A percentile compares a stretch with the other conserved stretches of the same genome.
phyloP scores from a whole-genome alignment of 441 rosid species.

The Brassica hybrid region DNA sequence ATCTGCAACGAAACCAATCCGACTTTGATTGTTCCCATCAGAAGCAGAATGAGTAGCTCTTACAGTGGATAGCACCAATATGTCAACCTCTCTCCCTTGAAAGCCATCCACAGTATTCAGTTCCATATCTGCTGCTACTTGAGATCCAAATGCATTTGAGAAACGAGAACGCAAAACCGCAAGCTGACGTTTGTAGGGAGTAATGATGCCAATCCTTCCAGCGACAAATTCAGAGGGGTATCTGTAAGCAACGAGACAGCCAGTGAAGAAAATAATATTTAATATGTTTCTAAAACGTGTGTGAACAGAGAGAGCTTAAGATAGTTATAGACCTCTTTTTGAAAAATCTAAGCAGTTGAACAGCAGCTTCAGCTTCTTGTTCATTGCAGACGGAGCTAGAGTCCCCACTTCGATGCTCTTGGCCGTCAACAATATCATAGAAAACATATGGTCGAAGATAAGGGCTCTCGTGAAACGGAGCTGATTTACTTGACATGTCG shows the following conservation, averaged over 20 bases:
- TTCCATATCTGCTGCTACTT: conserved; percentile 80
- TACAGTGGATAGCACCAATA: conserved; percentile 91
- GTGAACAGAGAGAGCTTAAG: not conserved
- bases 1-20: conserved; percentile 96
- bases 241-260: conserved; percentile 48
- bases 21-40: conserved; percentile 54
- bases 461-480: conserved; percentile 69
- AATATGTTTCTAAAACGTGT: not conserved
- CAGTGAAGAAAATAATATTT: conserved; percentile 24
- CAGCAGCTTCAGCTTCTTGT: conserved; percentile 92
- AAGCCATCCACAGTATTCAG: conserved; percentile 97
- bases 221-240: conserved; percentile 82
- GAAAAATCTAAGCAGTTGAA: conserved; percentile 76
- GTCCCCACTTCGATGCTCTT: conserved; percentile 77
- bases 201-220: conserved; percentile 87
- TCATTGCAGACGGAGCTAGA: conserved; percentile 85
- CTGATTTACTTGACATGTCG: conserved; percentile 68
- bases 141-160: conserved; percentile 77
- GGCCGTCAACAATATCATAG: conserved; percentile 84
- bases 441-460: conserved; percentile 87
- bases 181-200: conserved; percentile 94
- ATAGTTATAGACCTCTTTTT: conserved; percentile 59
- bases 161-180: conserved; percentile 81
- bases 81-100: conserved; percentile 97
- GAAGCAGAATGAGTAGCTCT: conserved; percentile 55